Evolutionary conservation across 2,329 filamentous ascomycete genomes (phyloP).

Genomic region (Microdochium nivale): DNA sequence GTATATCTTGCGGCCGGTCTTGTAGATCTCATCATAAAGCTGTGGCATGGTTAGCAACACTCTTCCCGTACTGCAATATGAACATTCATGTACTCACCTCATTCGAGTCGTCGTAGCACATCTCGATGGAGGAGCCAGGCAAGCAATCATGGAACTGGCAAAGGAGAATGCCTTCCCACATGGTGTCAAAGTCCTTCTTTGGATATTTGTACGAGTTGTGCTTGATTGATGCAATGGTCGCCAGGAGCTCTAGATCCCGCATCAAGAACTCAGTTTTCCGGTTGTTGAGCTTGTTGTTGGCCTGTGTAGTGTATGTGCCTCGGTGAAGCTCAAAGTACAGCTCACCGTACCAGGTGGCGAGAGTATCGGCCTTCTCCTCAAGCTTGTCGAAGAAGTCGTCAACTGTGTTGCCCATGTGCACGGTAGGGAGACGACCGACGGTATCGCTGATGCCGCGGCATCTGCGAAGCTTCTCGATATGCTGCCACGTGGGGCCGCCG

Average conservation of each 20-base stretch:
- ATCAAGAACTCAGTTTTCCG: slow-evolving; percentile 77
- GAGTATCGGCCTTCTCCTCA: slow-evolving; percentile 67
- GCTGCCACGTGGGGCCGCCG: slow-evolving; percentile 87
- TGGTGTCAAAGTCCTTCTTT: slow-evolving; percentile 84
- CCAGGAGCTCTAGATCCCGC: slow-evolving; percentile 79
- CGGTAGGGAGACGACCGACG: slow-evolving; percentile 70
- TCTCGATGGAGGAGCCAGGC: slow-evolving; percentile 89
- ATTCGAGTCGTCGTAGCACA: slow-evolving; percentile 96
- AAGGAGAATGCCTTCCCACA: slow-evolving; percentile 88
- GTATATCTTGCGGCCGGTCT: slow-evolving; percentile 64
- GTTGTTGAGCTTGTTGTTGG: slow-evolving; percentile 96
- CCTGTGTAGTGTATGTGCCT: slow-evolving; percentile 93
- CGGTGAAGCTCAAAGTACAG: slow-evolving; percentile 96
- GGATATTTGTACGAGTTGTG: slow-evolving; percentile 75
- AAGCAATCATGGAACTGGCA: slow-evolving; percentile 98
- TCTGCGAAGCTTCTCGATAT: slow-evolving; percentile 87
- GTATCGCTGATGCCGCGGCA: slow-evolving; percentile 89
- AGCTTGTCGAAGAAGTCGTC: slow-evolving; percentile 90
- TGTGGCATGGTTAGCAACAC: slow-evolving; percentile 14
- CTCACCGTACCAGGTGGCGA: slow-evolving; percentile 96
- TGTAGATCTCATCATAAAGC: slow-evolving; percentile 77
- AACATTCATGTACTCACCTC: slow-evolving; percentile 37
- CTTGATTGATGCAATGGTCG: slow-evolving; percentile 74
- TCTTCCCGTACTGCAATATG: neutral
- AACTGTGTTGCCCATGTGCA: slow-evolving; percentile 82